phyloP scores from a whole-genome alignment of 2,329 filamentous ascomycete genomes.

The Fusarium ambrosium region DNA sequence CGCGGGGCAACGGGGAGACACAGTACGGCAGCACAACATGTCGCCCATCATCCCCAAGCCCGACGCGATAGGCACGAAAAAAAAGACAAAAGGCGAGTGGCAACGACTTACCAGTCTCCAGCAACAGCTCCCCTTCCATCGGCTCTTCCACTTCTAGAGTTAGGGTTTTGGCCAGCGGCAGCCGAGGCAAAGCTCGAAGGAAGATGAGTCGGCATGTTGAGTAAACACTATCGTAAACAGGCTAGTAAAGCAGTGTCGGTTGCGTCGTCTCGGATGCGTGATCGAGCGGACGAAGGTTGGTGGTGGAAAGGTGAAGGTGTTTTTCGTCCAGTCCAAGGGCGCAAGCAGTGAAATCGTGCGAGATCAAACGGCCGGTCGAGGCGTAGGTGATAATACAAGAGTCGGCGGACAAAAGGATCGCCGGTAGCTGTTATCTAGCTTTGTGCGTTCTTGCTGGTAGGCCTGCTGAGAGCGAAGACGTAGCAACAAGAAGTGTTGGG shows the following conservation, averaged over 20 bases:
- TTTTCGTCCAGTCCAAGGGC: constrained; percentile 41
- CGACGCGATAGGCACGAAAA: constrained; percentile 13
- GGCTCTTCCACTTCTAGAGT: constrained; percentile 69
- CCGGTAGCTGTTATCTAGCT: constrained; percentile 33
- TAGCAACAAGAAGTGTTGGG: constrained; percentile 34
- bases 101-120: constrained; percentile 78
- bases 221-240: constrained; percentile 36
- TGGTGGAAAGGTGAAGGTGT: constrained; percentile 34
- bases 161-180: constrained; percentile 80
- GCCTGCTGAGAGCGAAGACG: constrained; percentile 31
- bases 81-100: constrained; percentile 24
- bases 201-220: constrained; percentile 78
- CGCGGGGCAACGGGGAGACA: constrained; percentile 31
- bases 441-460: constrained; percentile 26
- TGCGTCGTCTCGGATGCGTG: constrained; percentile 34
- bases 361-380: constrained; percentile 33
- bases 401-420: constrained; percentile 23
- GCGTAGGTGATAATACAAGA: constrained; percentile 28
- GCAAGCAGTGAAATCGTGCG: constrained; percentile 34
- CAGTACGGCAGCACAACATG: constrained; percentile 40
- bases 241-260: constrained; percentile 10
- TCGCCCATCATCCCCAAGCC: constrained; percentile 18
- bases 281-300: constrained; percentile 32
- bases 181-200: constrained; percentile 88
- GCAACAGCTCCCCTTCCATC: constrained; percentile 68